phyloP scores from a whole-genome alignment of 139 green algal species.

The Monoraphidium neglectum region DNA sequence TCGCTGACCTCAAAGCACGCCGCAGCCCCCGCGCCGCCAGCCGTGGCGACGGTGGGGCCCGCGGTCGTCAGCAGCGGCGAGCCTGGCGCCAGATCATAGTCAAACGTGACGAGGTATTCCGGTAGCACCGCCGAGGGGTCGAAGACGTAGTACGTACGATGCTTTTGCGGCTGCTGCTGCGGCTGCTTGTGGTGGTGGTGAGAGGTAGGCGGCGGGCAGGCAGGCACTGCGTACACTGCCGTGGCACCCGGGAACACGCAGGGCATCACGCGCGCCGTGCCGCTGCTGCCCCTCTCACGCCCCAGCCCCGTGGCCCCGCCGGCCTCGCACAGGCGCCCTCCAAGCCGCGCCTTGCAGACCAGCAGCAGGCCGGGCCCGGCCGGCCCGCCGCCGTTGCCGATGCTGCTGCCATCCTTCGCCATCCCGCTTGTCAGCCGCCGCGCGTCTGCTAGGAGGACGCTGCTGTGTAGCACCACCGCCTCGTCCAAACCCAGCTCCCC shows the following conservation, averaged over 20 bases:
- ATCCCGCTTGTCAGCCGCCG: background rate
- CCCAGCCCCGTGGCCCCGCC: slow-evolving; percentile 35
- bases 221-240: background rate
- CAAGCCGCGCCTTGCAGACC: slow-evolving; percentile 48
- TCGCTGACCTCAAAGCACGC: background rate
- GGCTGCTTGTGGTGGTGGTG: background rate
- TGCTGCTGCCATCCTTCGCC: background rate
- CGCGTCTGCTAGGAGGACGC: slow-evolving; percentile 42
- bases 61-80: slow-evolving; percentile 5
- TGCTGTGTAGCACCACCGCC: slow-evolving; percentile 53
- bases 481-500: slow-evolving; percentile 43
- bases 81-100: slow-evolving; percentile 32
- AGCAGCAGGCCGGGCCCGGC: slow-evolving; percentile 24
- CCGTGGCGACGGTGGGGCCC: background rate
- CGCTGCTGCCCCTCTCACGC: slow-evolving; percentile 15
- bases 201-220: background rate
- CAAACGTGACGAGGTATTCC: slow-evolving; percentile 77
- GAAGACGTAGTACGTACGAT: slow-evolving; percentile 55
- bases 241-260: background rate
- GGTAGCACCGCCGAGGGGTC: slow-evolving; percentile 63
- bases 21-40: background rate
- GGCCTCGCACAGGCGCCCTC: slow-evolving; percentile 37
- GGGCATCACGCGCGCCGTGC: background rate
- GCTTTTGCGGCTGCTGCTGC: slow-evolving; percentile 2
- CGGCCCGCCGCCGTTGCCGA: background rate